These are phyloP conservation scores for Botrytis medusae DNA, from an alignment of 2,329 filamentous ascomycete genomes.

Conservation along the genomic window DNA sequence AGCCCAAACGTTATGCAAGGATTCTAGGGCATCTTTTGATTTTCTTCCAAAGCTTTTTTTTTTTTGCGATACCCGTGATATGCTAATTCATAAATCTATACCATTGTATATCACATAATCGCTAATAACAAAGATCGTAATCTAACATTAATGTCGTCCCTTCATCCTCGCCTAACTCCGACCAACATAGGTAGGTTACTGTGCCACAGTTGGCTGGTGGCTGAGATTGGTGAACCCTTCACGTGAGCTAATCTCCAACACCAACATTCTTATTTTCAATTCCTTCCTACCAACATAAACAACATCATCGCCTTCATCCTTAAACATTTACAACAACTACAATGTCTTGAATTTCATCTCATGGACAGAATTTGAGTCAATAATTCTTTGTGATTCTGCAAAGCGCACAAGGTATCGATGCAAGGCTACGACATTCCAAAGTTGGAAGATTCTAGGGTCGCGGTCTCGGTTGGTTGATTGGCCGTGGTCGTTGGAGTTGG, in stretches of 20 bases:
- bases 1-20: slow-evolving; percentile 39
- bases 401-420: not conserved
- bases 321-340: not conserved
- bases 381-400: not conserved
- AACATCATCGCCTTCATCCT: not conserved
- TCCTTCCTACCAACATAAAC: not conserved
- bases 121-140: not conserved
- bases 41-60: not conserved
- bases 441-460: slow-evolving; percentile 10
- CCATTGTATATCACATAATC: not conserved
- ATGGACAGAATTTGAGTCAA: not conserved
- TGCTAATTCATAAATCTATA: not conserved
- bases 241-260: not conserved
- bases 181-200: not conserved
- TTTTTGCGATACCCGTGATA: not conserved
- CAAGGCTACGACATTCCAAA: not conserved
- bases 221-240: not conserved
- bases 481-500: not conserved
- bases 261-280: not conserved
- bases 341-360: not conserved
- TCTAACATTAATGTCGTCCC: not conserved
- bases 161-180: not conserved
- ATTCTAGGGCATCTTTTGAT: not conserved
- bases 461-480: not conserved
- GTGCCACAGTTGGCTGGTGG: not conserved